Base-by-base conservation (phyloP, 148 eudicot genomes). In the Polygonum aviculare region DNA sequence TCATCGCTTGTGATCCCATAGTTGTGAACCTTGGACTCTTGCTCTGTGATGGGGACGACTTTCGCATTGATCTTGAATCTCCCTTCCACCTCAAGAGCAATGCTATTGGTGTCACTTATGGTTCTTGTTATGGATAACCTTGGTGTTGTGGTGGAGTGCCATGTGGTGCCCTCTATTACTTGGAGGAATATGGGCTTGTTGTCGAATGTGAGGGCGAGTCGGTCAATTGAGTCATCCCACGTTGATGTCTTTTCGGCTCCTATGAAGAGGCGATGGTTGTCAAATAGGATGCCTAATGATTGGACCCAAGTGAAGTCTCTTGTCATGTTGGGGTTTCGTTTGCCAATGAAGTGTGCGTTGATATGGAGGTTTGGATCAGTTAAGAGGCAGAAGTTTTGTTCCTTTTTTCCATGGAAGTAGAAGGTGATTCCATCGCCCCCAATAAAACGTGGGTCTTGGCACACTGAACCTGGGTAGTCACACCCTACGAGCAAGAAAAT, bases 241-340 rank as follows among this genome's bases (percentile, higher is more conserved):
- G 69, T 70, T n/a, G 77, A 33, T n/a, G 87, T 87, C 69, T 79
- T 82, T 35, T 75, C 78, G 48, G 87, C 89, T 0, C 84, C 84
- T n/a, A 87, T 15, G 71, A 70, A 83, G 49, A 87, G 79, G 9
- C 73, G 74, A 69, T 85, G 87, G 76, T 71, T 73, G 81, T 83
- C 82, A 9, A 87, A 87, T 76, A 87, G 86, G 69, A 87, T 60
- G 22, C 85, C 86, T 3, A 84, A 57, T 26, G 87, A 83, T 19
- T 87, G 83, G 48, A 87, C 84, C 90, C 90, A 87, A 1, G 88
- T 87, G 79, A 83, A 87, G 80, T 87, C 90, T 39, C 87, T 74
- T 0, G 59, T 73, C 86, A 83, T 79, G 49, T 81, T 70, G 1
- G 5, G 0, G 76, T 65, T 83, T 41, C 79, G 39, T 22, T 82